These are phyloP conservation scores for Zymoseptoria crescenta DNA, from an alignment of 2,329 filamentous ascomycete genomes.

Conservation along the genomic window DNA sequence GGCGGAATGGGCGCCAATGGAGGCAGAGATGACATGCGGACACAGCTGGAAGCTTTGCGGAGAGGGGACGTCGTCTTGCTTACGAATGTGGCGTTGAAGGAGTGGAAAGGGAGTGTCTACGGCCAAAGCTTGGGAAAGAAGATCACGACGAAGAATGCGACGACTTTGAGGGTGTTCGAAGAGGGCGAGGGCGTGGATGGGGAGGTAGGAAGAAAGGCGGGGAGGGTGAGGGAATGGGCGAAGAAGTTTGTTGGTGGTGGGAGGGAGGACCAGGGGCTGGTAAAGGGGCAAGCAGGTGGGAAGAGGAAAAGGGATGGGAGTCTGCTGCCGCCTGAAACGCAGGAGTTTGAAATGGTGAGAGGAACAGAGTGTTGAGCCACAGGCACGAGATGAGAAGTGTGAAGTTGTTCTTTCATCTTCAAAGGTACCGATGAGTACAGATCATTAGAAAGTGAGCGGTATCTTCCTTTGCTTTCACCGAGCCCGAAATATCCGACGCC, in stretches of 20 bases:
- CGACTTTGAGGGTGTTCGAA: conserved; percentile 44
- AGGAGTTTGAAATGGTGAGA: neutral
- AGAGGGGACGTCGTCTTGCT: conserved; percentile 71
- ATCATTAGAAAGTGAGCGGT: neutral
- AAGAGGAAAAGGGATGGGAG: conserved; percentile 8
- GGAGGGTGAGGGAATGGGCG: conserved; percentile 67
- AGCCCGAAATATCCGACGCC: neutral
- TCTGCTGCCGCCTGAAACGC: conserved; percentile 1
- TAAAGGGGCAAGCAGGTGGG: neutral
- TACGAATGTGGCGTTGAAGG: conserved; percentile 68
- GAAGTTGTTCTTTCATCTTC: neutral
- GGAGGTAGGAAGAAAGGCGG: conserved; percentile 46
- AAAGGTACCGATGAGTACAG: neutral
- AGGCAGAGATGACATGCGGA: conserved; percentile 29
- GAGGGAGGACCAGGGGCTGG: neutral
- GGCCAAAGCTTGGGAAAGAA: conserved; percentile 71
- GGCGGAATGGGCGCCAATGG: conserved; percentile 2
- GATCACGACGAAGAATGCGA: conserved; percentile 54
- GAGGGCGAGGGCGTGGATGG: conserved; percentile 1
- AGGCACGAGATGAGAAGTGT: too few relatives aligned
- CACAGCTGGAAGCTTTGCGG: conserved; percentile 44
- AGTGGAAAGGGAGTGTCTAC: conserved; percentile 70
- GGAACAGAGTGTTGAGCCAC: too few relatives aligned
- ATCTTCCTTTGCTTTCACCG: neutral
- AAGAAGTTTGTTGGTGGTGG: conserved; percentile 55